phyloP scores from a whole-genome alignment of 73 alveolate genomes.

The Tetrahymena borealis region DNA sequence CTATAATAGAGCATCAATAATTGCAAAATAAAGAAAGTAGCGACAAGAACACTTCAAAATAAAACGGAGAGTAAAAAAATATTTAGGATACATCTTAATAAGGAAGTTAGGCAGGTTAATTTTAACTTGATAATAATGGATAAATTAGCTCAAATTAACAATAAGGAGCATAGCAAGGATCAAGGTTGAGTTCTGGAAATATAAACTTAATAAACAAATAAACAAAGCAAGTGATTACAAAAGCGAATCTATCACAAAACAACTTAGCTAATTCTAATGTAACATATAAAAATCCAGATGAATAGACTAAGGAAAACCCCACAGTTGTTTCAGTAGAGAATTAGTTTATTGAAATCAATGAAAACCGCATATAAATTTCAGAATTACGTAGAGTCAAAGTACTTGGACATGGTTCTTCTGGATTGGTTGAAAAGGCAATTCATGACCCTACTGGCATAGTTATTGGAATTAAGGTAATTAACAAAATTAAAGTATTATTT shows the following conservation, averaged over 20 bases:
- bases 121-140: not conserved
- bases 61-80: not conserved
- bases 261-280: not conserved
- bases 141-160: not conserved
- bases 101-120: not conserved
- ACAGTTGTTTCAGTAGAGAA: not conserved
- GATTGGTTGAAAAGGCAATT: slow-evolving; percentile 51
- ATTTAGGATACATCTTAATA: not conserved
- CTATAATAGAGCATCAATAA: not conserved
- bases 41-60: not conserved
- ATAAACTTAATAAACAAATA: not conserved
- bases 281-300: not conserved
- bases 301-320: not conserved
- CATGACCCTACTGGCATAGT: slow-evolving; percentile 61
- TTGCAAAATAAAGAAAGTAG: not conserved
- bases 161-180: not conserved
- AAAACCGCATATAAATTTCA: not conserved
- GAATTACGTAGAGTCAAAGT: not conserved
- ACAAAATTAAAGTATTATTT: too few species aligned
- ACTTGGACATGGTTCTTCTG: slow-evolving; percentile 66
- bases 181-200: not conserved
- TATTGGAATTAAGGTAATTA: slow-evolving; percentile 60
- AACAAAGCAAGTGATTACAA: not conserved
- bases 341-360: not conserved
- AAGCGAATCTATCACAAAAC: not conserved